phyloP scores from a whole-genome alignment of 345 rosid species.

The Boechera retrofracta region DNA sequence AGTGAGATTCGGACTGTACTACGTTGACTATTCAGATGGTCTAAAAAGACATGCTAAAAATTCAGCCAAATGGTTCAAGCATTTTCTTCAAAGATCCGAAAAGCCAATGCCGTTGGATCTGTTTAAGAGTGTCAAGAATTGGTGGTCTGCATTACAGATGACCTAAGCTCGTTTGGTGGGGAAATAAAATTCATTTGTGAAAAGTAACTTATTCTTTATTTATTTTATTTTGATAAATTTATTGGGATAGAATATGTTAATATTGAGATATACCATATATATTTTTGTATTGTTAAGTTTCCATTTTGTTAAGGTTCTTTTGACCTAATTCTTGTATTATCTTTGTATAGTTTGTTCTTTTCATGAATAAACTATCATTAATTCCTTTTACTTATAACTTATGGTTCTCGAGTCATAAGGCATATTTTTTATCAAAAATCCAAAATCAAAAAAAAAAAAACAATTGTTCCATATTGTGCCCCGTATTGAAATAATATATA shows the following conservation, averaged over 20 bases:
- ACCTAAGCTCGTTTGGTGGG: neutral
- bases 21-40: conserved; percentile 50
- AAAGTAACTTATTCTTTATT: neutral
- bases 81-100: conserved; percentile 38
- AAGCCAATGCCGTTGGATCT: neutral
- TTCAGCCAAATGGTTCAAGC: conserved; percentile 63
- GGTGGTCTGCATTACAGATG: conserved; percentile 16
- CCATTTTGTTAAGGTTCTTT: too few relatives aligned
- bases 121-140: conserved; percentile 18
- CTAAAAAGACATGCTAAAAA: conserved; percentile 55
- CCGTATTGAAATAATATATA: too few relatives aligned
- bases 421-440: too few relatives aligned
- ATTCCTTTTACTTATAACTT: too few relatives aligned
- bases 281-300: neutral
- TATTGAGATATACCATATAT: too few relatives aligned
- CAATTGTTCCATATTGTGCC: too few relatives aligned
- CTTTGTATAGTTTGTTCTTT: too few relatives aligned
- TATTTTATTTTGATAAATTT: neutral
- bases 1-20: conserved; percentile 53
- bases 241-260: neutral
- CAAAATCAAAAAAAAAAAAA: too few relatives aligned
- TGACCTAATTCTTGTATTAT: neutral
- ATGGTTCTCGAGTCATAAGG: too few relatives aligned
- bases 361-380: too few relatives aligned
- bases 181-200: neutral